Conservation (phyloP, 164 flowering plant genomes). For the Macadamia tetraphylla region DNA sequence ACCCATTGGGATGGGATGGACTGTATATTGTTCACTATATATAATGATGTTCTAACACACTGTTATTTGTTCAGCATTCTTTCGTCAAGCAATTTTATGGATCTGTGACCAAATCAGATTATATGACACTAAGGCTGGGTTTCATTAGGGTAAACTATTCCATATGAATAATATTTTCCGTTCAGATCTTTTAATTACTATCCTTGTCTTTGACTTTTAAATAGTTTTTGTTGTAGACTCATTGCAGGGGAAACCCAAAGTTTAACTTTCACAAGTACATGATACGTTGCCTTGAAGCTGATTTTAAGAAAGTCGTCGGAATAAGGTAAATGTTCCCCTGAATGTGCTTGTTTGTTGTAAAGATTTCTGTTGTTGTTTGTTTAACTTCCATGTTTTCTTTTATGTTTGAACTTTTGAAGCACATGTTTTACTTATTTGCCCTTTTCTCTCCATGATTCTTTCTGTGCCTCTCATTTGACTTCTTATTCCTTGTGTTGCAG, state of each 20-base stretch:
- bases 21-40: not conserved
- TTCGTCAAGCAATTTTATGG: slow-evolving; percentile 69
- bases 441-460: not conserved
- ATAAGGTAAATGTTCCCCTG: slow-evolving; percentile 49
- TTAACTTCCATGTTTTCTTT: not conserved
- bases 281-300: slow-evolving; percentile 57
- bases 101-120: slow-evolving; percentile 72
- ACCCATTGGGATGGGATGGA: not conserved
- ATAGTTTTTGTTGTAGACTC: slow-evolving; percentile 34
- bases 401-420: not conserved
- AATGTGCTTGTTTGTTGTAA: not conserved
- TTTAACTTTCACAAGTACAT: slow-evolving; percentile 76
- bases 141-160: slow-evolving; percentile 28
- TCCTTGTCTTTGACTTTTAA: not conserved
- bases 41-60: not conserved
- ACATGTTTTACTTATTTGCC: not conserved
- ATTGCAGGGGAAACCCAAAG: slow-evolving; percentile 39
- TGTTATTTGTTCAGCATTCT: slow-evolving; percentile 35
- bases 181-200: not conserved
- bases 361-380: slow-evolving; percentile 1
- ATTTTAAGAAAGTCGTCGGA: slow-evolving; percentile 68
- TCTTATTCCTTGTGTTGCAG: slow-evolving; percentile 22
- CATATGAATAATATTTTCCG: not conserved
- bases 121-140: slow-evolving; percentile 45
- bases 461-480: not conserved